Evolutionary conservation across 2,329 filamentous ascomycete species (phyloP).

Genomic region (Sporothrix brasiliensis): DNA sequence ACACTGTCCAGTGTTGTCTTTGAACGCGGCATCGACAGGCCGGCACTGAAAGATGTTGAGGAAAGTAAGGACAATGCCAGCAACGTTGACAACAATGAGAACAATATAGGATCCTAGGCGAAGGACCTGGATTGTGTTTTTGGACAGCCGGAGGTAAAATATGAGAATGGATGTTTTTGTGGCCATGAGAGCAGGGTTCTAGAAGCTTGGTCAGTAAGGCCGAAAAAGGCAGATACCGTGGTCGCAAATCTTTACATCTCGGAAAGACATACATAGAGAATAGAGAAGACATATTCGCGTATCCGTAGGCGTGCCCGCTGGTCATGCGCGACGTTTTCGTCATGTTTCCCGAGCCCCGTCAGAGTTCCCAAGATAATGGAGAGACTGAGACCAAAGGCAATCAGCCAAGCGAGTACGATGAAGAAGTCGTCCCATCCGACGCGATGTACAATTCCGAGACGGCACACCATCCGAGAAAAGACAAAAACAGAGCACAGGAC

Average conservation of each 20-base stretch:
- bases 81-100: conserved; percentile 74
- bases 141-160: conserved; percentile 84
- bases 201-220: conserved; percentile 6
- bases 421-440: conserved; percentile 78
- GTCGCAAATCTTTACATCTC: not conserved
- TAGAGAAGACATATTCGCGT: conserved; percentile 66
- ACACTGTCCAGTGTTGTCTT: conserved; percentile 48
- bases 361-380: conserved; percentile 65
- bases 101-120: conserved; percentile 81
- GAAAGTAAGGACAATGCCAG: conserved; percentile 77
- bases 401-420: conserved; percentile 76
- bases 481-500: conserved; percentile 75
- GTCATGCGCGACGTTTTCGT: conserved; percentile 58
- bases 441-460: conserved; percentile 71
- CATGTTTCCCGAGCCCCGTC: conserved; percentile 69
- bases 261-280: conserved; percentile 58
- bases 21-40: conserved; percentile 72
- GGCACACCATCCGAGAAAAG: conserved; percentile 70
- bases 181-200: conserved; percentile 88
- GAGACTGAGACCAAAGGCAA: conserved; percentile 69
- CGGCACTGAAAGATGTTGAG: conserved; percentile 86
- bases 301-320: conserved; percentile 58
- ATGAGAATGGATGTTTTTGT: conserved; percentile 91
- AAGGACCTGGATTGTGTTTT: conserved; percentile 74
- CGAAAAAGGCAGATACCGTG: conserved; percentile 29